Evolutionary conservation across 1,284 basidiomycete species (phyloP).

Genomic region (Ustilago sp.): DNA sequence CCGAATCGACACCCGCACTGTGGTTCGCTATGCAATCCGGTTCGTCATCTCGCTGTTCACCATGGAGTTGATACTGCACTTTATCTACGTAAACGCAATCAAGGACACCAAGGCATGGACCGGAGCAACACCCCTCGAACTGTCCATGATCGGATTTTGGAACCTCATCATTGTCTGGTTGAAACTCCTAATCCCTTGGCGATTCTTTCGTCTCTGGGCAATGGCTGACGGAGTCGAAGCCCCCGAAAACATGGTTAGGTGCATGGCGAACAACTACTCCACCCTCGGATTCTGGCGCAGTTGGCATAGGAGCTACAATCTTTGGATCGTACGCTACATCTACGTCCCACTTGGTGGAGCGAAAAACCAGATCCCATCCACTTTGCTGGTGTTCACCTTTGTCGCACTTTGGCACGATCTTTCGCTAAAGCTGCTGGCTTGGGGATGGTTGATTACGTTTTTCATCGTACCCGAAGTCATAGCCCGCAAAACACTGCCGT

Average conservation of each 20-base stretch:
- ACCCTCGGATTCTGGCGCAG: slow-evolving; percentile 91
- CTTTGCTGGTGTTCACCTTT: slow-evolving; percentile 89
- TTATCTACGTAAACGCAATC: slow-evolving; percentile 96
- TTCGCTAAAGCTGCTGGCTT: slow-evolving; percentile 85
- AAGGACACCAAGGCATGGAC: slow-evolving; percentile 82
- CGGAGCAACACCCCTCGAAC: slow-evolving; percentile 81
- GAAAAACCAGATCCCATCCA: slow-evolving; percentile 77
- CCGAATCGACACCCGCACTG: slow-evolving; percentile 49
- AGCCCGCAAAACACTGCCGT: slow-evolving; percentile 75
- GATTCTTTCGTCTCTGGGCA: slow-evolving; percentile 97
- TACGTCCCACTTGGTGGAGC: slow-evolving; percentile 91
- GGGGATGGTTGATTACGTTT: slow-evolving; percentile 94
- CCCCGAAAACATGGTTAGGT: slow-evolving; percentile 98
- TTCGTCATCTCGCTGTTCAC: slow-evolving; percentile 81
- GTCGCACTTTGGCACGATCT: slow-evolving; percentile 99
- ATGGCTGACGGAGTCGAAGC: slow-evolving; percentile 88
- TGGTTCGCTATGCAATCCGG: slow-evolving; percentile 76
- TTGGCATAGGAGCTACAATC: slow-evolving; percentile 96
- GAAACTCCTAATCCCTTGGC: slow-evolving; percentile 97
- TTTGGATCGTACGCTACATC: slow-evolving; percentile 89
- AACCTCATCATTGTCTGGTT: slow-evolving; percentile 96
- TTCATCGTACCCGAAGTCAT: slow-evolving; percentile 90
- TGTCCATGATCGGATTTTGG: slow-evolving; percentile 97
- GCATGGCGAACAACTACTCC: slow-evolving; percentile 98
- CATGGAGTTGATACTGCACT: slow-evolving; percentile 93